Base-by-base conservation (phyloP, 306 rosid species). In the Cyamopsis tetragonoloba region DNA sequence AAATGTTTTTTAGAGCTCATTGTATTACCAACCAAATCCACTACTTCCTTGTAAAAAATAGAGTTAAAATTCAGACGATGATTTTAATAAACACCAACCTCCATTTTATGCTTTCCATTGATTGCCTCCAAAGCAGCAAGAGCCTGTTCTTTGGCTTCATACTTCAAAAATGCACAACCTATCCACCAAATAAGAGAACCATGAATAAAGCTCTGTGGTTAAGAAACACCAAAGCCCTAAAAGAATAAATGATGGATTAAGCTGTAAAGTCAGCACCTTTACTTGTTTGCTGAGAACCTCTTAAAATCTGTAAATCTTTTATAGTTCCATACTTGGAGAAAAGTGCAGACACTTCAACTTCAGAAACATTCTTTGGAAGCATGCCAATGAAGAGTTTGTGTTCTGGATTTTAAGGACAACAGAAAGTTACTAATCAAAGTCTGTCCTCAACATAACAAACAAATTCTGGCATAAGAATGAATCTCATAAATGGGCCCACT, bases 111-210 rank as follows among this genome's bases (percentile, higher is more conserved):
- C 68, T 89, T 89, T 83, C 96, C 96, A 77, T 89, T 89, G 55
- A 92, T 72, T 62, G 87, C 89, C 70, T 86, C 96, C 27, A 89
- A 81, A 58, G 98, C 91, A 68, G 89, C 80, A 60, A 92, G 87
- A 51, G 98, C 98, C 78, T 92, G 93, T 13, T 92, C 96, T 81
- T 89, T 92, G 27, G 96, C 87, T 81, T 92, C 98, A 53, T 89
- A 92, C 81, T 92, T 92, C 67, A 92, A 73, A 85, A 92, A 92
- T 49, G 98, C 98, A 84, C 98, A 92, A 44, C 98, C 98, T 92
- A 73, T n/a, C 60, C 28, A 64, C 55, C 49, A 68, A 41, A 66
- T 49, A 72, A 18, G 7, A 64, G 76, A 74, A 47, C 39, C 50
- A 58, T 28, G 37, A 47, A 74, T 46, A 31, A 28, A 18, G 28